phyloP scores from a whole-genome alignment of 768 basidiomycete species.

The Mrakia hoshinonis region DNA sequence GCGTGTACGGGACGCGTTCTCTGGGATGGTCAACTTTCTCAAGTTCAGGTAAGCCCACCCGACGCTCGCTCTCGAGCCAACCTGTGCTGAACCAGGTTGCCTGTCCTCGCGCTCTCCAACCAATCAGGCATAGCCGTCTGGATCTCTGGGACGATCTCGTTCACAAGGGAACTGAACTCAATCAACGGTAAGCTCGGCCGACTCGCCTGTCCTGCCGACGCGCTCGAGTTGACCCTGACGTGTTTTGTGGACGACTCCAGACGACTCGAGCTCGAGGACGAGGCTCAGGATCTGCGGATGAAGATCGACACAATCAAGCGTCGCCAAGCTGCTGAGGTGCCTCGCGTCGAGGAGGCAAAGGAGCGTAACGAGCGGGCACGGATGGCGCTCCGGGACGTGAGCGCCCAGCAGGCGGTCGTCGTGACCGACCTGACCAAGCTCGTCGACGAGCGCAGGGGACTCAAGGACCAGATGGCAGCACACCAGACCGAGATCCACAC shows the following conservation, averaged over 20 bases:
- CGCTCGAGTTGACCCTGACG: neutral
- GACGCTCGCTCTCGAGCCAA: conserved; percentile 46
- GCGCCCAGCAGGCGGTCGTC: conserved; percentile 58
- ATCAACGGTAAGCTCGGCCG: neutral
- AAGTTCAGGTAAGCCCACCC: conserved; percentile 74
- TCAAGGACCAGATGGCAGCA: conserved; percentile 48
- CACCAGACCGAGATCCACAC: conserved; percentile 50
- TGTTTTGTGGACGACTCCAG: neutral
- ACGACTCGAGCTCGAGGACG: conserved; percentile 6
- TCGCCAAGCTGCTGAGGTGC: conserved; percentile 14
- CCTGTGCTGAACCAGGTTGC: neutral
- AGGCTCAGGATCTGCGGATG: neutral
- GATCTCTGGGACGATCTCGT: conserved; percentile 22
- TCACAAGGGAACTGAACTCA: conserved; percentile 11
- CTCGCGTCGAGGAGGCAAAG: conserved; percentile 13
- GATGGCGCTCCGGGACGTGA: conserved; percentile 52
- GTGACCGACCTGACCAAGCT: conserved; percentile 34
- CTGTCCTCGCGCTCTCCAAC: neutral
- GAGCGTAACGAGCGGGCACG: conserved; percentile 8
- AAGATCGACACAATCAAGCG: conserved; percentile 18
- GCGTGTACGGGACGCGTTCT: conserved; percentile 65
- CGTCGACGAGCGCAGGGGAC: neutral
- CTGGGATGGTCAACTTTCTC: conserved; percentile 86
- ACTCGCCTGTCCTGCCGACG: neutral
- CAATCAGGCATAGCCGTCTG: neutral